Evolutionary conservation across 805 yeast species (phyloP).

Genomic region (Metschnikowia cerradonensis): DNA sequence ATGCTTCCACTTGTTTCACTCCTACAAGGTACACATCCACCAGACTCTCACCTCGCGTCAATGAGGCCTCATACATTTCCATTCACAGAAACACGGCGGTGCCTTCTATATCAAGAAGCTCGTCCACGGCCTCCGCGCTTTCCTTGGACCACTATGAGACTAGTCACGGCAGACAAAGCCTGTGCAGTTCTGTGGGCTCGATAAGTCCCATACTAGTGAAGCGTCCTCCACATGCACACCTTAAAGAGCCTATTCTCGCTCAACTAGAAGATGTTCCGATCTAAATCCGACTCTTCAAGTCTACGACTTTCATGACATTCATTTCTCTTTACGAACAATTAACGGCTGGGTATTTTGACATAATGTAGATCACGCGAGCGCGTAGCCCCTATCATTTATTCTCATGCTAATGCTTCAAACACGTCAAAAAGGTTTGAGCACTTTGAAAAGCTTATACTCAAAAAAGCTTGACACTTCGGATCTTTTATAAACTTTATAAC

Average conservation of each 20-base stretch:
- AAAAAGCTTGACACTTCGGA: no score
- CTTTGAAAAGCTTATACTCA: no score
- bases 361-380: not conserved
- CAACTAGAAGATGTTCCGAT: not conserved
- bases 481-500: no score
- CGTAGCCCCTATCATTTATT: no score
- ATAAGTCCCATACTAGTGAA: conserved; percentile 10
- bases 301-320: conserved; percentile 1
- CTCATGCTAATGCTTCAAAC: no score
- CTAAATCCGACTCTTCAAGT: not conserved
- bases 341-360: conserved; percentile 2
- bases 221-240: not conserved
- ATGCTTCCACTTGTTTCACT: not conserved
- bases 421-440: no score
- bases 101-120: conserved; percentile 14
- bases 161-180: conserved; percentile 22
- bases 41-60: conserved; percentile 5
- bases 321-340: conserved; percentile 2
- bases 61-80: not conserved
- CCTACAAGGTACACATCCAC: not conserved
- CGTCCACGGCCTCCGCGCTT: conserved; percentile 15
- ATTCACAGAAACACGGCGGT: not conserved
- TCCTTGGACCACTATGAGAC: conserved; percentile 14
- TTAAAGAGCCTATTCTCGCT: not conserved
- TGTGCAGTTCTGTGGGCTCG: conserved; percentile 18